Conservation (phyloP, 2,329 filamentous ascomycete species). For the Chaetomiaceae sp. region DNA sequence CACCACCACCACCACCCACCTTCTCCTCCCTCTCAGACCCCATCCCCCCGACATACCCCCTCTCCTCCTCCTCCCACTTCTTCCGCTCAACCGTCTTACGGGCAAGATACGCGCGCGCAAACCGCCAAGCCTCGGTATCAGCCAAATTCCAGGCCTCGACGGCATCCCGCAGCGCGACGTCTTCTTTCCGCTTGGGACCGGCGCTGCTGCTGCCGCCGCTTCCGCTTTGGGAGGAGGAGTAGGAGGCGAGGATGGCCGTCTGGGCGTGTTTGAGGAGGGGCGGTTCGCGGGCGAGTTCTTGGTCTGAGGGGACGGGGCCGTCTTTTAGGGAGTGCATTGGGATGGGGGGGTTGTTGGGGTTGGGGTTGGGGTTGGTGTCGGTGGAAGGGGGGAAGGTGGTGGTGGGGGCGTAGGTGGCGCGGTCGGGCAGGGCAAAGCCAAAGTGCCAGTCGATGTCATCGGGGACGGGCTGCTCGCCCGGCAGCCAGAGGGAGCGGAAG, state of each 20-base stretch:
- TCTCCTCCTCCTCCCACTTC: constrained; percentile 67
- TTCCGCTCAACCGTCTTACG: constrained; percentile 57
- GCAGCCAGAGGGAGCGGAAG: constrained; percentile 69
- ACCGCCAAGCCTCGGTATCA: constrained; percentile 74
- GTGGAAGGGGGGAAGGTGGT: neutral
- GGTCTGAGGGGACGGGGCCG: constrained; percentile 28
- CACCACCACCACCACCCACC: neutral
- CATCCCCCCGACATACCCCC: constrained; percentile 57
- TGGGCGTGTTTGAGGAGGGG: constrained; percentile 33
- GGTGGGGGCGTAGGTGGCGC: constrained; percentile 29
- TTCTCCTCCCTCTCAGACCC: constrained; percentile 42
- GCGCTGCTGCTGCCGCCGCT: no score
- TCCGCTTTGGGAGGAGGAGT: no score
- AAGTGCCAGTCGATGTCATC: constrained; percentile 84
- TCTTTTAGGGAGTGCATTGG: neutral
- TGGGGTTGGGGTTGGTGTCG: constrained; percentile 25
- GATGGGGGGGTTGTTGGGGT: neutral
- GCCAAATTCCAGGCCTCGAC: constrained; percentile 65
- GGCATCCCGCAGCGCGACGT: constrained; percentile 46
- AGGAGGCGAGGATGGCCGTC: constrained; percentile 42
- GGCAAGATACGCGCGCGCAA: constrained; percentile 63
- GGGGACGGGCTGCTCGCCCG: constrained; percentile 60
- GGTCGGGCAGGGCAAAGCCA: constrained; percentile 71
- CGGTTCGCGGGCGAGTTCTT: constrained; percentile 52
- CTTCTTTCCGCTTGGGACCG: constrained; percentile 33